Base-by-base conservation (phyloP, 768 basidiomycete genomes). In the Collybia mongolica region DNA sequence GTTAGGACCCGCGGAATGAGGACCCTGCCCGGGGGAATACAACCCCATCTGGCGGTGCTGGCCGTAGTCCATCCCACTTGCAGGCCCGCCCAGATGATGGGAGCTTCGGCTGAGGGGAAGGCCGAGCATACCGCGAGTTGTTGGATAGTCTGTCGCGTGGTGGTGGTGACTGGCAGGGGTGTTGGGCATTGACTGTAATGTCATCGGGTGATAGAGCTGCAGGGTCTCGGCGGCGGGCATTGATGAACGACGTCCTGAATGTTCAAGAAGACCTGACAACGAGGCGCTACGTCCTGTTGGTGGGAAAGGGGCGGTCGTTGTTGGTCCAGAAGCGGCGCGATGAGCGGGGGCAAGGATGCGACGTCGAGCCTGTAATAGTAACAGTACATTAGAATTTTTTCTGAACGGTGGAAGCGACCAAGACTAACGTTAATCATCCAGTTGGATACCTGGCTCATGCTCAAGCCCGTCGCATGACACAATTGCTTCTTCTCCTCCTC, bases 401-500 rank as follows among this genome's bases (percentile, higher is more conserved):
- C 19, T 42, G 49, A 29, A 46, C 14, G 51, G 22, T 39, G 44
- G 46, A 51, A 54, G 42, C 38, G 48, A 32, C 43, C 22, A 44
- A 52, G 6, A 74, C 69, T 50, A 38, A 77, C 90, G 59, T 93
- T 93, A 62, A 93, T 93, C 90, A 93, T 93, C 90, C 90, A 93
- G 65, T 93, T 93, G 46, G 88, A 90, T 0, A 93, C 89, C 67
- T 93, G 90, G 68, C 79, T 83, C 89, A 93, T 93, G 71, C 84
- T 89, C 55, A 93, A 71, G 20, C 89, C 89, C 1, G 90, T 93
- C 36, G 88, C 87, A 59, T 87, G 82, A 67, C 90, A 93, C 56
- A 93, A 71, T 64, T 89, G 87, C 62, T 92, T 92, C 72, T 93
- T 93, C 76, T 93, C 90, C 54, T 92, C 89, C 65, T 93, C 90